phyloP scores from a whole-genome alignment of 169 alveolate genomes.

The Cytauxzoon felis region DNA sequence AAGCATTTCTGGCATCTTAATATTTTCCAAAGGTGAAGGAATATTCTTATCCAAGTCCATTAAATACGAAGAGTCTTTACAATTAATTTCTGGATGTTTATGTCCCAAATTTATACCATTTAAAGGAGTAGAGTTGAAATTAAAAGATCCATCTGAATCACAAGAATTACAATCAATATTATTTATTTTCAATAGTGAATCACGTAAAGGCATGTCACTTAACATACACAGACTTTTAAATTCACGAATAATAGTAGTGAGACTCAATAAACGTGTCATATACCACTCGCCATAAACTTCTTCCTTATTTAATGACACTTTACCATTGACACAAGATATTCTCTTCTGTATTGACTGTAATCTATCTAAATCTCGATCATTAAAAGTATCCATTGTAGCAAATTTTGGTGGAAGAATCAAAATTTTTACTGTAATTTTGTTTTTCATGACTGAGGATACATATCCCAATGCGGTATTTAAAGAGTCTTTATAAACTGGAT shows the following conservation, averaged over 20 bases:
- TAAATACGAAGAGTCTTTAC: too few relatives aligned
- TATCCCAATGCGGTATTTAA: constrained; percentile 36
- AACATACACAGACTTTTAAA: constrained; percentile 47
- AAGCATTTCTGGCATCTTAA: constrained; percentile 58
- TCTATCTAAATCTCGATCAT: constrained; percentile 33
- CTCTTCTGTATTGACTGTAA: constrained; percentile 30
- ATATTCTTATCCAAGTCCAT: too few relatives aligned
- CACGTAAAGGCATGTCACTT: constrained; percentile 30
- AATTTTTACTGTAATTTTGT: constrained; percentile 3
- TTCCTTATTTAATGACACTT: background rate
- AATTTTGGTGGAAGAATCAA: constrained; percentile 42
- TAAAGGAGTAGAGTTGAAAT: constrained; percentile 12
- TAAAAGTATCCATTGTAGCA: constrained; percentile 26
- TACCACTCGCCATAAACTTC: constrained; percentile 28
- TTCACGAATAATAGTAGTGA: constrained; percentile 51
- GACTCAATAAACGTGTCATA: constrained; percentile 24
- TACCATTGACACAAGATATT: background rate
- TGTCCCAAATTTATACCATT: background rate
- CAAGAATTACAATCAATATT: background rate
- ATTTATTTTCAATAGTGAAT: constrained; percentile 6
- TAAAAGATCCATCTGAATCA: background rate
- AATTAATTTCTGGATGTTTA: background rate
- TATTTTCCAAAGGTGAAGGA: background rate
- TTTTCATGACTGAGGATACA: constrained; percentile 7
- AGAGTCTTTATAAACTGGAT: constrained; percentile 39